Base-by-base conservation (phyloP, 2,329 filamentous ascomycete genomes). In the Hansfordia pulvinata region DNA sequence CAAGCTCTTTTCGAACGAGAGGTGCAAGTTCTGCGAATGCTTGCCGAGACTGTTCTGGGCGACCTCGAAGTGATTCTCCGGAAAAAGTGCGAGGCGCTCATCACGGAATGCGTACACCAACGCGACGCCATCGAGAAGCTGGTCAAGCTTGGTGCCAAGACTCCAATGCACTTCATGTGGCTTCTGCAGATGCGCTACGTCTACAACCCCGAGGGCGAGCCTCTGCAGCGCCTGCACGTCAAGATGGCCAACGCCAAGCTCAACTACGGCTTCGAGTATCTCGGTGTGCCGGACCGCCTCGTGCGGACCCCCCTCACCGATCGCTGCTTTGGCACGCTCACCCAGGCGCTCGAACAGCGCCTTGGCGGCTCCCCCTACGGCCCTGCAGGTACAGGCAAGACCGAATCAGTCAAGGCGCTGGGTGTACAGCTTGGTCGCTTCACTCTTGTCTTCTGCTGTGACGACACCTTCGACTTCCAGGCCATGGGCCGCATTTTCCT, bases 401-500 rank as follows among this genome's bases (percentile, higher is more conserved):
- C 90, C 0, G 90, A 99, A 50, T 98, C 90, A 2, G 90, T 99
- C 50, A 99, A 99, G 56, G 90, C 90, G 12, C 69, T 99, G 15
- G 92, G 90, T 62, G 70, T 98, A 4, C 86, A 98, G 51, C 75
- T 99, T 29, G 92, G 90, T 49, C 77, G 92, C 33, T 99, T 98
- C 52, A 98, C 92, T 2, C 71, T 99, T 15, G 92, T 99, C 16
- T 98, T 99, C 62, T 98, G 92, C 53, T 99, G 90, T 60, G 90
- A 99, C 48, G 90, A 98, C 54, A 98, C 90, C 1, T 99, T 99
- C 44, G 90, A 99, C 53, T 98, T 96, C 64, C 90, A 98, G 47
- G 90, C 90, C 26, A 98, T 99, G 90, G 92, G 92, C 10, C 83
- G 90, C 40, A 99, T 99, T 42, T 98, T 99, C 69, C 67, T 98